Conservation (phyloP, 2,329 filamentous ascomycete species). For the Bretziella fagacearum region DNA sequence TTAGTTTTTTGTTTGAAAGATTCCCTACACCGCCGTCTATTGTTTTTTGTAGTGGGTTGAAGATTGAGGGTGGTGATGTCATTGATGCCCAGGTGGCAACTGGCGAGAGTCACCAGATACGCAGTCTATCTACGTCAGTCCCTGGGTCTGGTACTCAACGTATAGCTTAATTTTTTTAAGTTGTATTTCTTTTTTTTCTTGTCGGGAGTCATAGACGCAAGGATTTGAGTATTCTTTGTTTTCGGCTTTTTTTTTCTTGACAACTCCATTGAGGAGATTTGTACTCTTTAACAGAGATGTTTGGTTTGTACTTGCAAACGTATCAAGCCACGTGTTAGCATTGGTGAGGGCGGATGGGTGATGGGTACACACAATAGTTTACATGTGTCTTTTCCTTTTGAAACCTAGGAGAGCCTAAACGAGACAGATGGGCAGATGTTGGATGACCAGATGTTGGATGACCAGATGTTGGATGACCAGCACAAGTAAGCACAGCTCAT, state of each 20-base stretch:
- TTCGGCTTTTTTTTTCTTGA: neutral
- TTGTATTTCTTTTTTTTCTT: constrained; percentile 4
- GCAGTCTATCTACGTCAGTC: no score
- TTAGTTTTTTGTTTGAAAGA: neutral
- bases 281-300: constrained; percentile 7
- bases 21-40: neutral
- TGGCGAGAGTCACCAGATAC: no score
- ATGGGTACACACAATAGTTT: no score
- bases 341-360: no score
- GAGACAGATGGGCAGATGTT: no score
- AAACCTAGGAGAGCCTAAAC: no score
- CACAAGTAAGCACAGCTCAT: no score
- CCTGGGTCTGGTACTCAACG: neutral
- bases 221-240: constrained; percentile 11
- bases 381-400: no score
- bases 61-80: neutral
- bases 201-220: constrained; percentile 9
- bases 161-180: constrained; percentile 1
- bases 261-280: constrained; percentile 1
- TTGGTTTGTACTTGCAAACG: neutral
- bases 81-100: neutral
- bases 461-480: no score
- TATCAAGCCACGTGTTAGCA: neutral
- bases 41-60: neutral
- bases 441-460: no score